Percentiles rank a stretch among this genome's conserved stretches.
Evolutionary conservation across 345 rosid genomes (phyloP).

Genomic region (Tarenaya hassleriana): DNA sequence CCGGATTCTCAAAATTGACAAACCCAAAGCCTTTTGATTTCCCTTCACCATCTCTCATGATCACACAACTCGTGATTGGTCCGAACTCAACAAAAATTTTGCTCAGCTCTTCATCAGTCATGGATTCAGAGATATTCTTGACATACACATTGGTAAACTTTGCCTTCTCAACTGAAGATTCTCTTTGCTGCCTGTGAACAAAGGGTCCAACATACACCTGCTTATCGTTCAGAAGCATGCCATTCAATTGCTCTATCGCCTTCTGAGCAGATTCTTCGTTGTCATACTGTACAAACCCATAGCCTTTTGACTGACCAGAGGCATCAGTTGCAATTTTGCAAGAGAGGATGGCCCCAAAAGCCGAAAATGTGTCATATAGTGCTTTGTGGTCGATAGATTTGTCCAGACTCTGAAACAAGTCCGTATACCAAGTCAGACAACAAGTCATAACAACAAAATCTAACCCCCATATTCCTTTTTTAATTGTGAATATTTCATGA

Average conservation of each 20-base stretch:
- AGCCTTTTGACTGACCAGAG: constrained; percentile 55
- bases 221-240: constrained; percentile 54
- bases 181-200: constrained; percentile 59
- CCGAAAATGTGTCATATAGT: constrained; percentile 44
- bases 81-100: constrained; percentile 49
- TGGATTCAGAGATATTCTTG: constrained; percentile 49
- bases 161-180: constrained; percentile 29
- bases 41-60: constrained; percentile 56
- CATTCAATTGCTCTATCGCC: constrained; percentile 47
- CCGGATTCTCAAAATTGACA: constrained; percentile 68
- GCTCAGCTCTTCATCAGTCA: constrained; percentile 43
- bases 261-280: constrained; percentile 45
- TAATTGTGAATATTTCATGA: too few species aligned
- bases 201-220: constrained; percentile 60
- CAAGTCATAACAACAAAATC: too few species aligned
- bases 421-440: too few species aligned
- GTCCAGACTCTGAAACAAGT: constrained; percentile 43
- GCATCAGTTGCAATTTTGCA: constrained; percentile 57
- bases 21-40: constrained; percentile 73
- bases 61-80: constrained; percentile 45
- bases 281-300: constrained; percentile 64
- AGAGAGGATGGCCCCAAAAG: constrained; percentile 49
- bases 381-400: constrained; percentile 55
- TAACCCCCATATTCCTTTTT: too few species aligned
- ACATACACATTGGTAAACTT: constrained; percentile 50